These are phyloP conservation scores for Diaporthe nobilis DNA, from an alignment of 2,329 filamentous ascomycete species.

Conservation along the genomic window DNA sequence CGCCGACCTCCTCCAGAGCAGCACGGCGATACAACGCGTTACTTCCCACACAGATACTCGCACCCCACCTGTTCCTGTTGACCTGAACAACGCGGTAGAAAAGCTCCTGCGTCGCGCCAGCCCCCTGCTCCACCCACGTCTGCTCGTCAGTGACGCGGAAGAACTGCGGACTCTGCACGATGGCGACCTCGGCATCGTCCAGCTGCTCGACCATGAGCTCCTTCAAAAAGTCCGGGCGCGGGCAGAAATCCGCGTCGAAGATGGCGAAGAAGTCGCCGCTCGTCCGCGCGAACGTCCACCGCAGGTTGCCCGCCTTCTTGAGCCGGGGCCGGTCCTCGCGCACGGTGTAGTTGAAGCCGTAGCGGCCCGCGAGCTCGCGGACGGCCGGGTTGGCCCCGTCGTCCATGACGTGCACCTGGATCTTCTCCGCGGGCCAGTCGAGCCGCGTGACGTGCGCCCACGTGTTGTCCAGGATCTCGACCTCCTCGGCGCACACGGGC, in stretches of 20 bases:
- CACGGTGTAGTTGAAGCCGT: constrained; percentile 57
- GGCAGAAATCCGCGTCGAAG: constrained; percentile 60
- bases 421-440: constrained; percentile 53
- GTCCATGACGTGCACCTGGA: constrained; percentile 57
- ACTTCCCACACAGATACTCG: constrained; percentile 58
- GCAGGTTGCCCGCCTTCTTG: constrained; percentile 59
- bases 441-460: constrained; percentile 53
- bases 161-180: constrained; percentile 59
- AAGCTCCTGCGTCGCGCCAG: constrained; percentile 57
- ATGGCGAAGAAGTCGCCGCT: constrained; percentile 58
- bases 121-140: constrained; percentile 60
- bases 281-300: constrained; percentile 57
- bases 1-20: constrained; percentile 56
- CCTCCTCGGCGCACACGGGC: constrained; percentile 57
- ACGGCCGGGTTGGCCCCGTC: constrained; percentile 54
- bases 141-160: constrained; percentile 56
- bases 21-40: constrained; percentile 58
- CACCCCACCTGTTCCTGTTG: constrained; percentile 57
- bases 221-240: constrained; percentile 55
- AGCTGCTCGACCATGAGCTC: constrained; percentile 57
- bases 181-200: constrained; percentile 54
- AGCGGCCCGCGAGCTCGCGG: constrained; percentile 49
- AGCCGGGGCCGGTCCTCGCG: constrained; percentile 57
- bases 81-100: constrained; percentile 60
- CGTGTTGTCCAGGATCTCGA: constrained; percentile 56